Evolutionary conservation across 139 green algal genomes (phyloP).

Genomic region (Micractinium conductrix): DNA sequence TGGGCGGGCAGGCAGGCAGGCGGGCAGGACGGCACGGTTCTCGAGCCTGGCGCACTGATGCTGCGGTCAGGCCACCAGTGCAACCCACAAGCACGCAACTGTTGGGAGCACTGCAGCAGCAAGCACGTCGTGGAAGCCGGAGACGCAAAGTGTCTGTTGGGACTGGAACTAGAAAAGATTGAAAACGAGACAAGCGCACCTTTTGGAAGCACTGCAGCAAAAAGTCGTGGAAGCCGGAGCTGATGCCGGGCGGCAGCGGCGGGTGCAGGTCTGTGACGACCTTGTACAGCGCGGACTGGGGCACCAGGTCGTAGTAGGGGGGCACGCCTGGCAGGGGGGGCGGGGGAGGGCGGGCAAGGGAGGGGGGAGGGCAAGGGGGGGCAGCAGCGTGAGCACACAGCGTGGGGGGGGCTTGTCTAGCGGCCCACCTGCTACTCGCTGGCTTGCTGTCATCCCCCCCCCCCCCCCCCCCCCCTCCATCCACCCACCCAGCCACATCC

Average conservation of each 20-base stretch:
- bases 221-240: slow-evolving; percentile 82
- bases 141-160: no score
- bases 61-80: no score
- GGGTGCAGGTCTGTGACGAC: slow-evolving; percentile 93
- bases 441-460: no score
- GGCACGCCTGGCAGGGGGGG: slow-evolving; percentile 45
- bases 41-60: no score
- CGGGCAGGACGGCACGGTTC: no score
- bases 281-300: slow-evolving; percentile 93
- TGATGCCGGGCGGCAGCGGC: slow-evolving; percentile 83
- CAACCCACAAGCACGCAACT: neutral
- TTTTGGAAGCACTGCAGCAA: slow-evolving; percentile 94
- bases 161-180: no score
- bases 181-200: slow-evolving; percentile 34
- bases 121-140: no score
- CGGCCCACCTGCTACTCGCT: neutral
- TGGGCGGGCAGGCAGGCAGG: no score
- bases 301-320: slow-evolving; percentile 96
- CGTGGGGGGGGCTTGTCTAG: no score
- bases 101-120: neutral
- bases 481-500: neutral
- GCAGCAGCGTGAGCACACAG: no score
- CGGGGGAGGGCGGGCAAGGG: neutral
- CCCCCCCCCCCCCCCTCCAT: neutral
- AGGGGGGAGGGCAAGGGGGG: no score